Conservation (phyloP, 78 protist genomes). For the Dictyostelium capitatum region DNA sequence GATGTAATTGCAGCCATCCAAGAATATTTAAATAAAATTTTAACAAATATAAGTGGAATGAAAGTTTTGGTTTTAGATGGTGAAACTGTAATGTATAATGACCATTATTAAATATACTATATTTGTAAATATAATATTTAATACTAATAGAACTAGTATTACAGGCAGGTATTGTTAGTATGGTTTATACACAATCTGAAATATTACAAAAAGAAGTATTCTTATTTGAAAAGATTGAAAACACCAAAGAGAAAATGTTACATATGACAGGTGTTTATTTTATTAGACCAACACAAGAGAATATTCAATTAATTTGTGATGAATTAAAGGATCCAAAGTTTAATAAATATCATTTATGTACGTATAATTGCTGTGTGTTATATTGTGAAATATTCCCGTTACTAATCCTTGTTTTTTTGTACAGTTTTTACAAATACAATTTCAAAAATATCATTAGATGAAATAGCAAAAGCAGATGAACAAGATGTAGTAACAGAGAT, state of each 20-base stretch:
- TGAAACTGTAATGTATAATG: slow-evolving; percentile 84
- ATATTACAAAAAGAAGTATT: slow-evolving; percentile 95
- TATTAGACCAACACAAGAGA: slow-evolving; percentile 93
- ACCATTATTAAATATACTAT: neutral
- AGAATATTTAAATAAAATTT: slow-evolving; percentile 90
- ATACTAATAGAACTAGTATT: neutral
- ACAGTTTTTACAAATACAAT: slow-evolving; percentile 93
- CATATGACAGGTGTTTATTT: slow-evolving; percentile 93
- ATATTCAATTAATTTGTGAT: slow-evolving; percentile 55
- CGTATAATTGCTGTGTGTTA: too few relatives aligned
- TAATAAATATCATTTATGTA: slow-evolving; percentile 93
- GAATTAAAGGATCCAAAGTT: slow-evolving; percentile 91
- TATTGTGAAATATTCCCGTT: too few relatives aligned
- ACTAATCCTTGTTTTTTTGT: neutral
- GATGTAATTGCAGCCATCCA: slow-evolving; percentile 84
- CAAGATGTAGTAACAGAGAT: slow-evolving; percentile 88
- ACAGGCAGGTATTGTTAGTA: slow-evolving; percentile 87
- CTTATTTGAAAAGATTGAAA: slow-evolving; percentile 91
- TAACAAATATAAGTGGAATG: slow-evolving; percentile 86
- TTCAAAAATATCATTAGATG: slow-evolving; percentile 32
- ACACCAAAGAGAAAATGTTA: slow-evolving; percentile 82
- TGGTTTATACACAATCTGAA: slow-evolving; percentile 93
- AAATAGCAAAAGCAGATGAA: slow-evolving; percentile 94
- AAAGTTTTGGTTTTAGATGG: slow-evolving; percentile 94
- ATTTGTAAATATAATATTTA: neutral